A percentile compares a stretch with the other conserved stretches of the same genome.
These are phyloP conservation scores for Fusarium sp. DNA, from an alignment of 2,329 filamentous ascomycete genomes.

Conservation along the genomic window DNA sequence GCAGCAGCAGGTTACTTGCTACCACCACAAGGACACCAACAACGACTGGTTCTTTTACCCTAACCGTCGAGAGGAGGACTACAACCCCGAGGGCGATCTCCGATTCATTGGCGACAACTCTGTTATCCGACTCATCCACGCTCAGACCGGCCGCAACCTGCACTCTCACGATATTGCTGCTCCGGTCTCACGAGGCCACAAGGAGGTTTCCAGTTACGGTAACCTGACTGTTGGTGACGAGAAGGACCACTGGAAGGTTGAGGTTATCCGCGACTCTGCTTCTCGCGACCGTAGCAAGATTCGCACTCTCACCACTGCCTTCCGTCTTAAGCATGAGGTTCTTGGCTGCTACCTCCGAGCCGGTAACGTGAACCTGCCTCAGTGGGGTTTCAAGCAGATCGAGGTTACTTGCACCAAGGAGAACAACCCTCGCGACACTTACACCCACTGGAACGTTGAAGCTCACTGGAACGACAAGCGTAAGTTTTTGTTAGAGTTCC, in stretches of 20 bases:
- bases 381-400: slow-evolving; percentile 99
- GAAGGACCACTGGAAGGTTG: slow-evolving; percentile 96
- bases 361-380: slow-evolving; percentile 94
- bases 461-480: slow-evolving; percentile 92
- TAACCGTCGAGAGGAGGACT: slow-evolving; percentile 81
- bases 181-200: slow-evolving; percentile 87
- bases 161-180: slow-evolving; percentile 93
- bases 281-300: slow-evolving; percentile 86
- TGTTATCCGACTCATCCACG: slow-evolving; percentile 87
- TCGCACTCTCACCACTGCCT: slow-evolving; percentile 91
- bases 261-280: slow-evolving; percentile 90
- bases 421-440: slow-evolving; percentile 91
- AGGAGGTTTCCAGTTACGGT: slow-evolving; percentile 95
- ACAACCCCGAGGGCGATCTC: slow-evolving; percentile 73
- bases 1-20: slow-evolving; percentile 98
- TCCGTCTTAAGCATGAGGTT: slow-evolving; percentile 84
- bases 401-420: slow-evolving; percentile 95
- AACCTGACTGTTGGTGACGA: slow-evolving; percentile 95
- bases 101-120: slow-evolving; percentile 83
- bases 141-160: slow-evolving; percentile 95
- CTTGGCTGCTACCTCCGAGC: slow-evolving; percentile 95
- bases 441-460: slow-evolving; percentile 99
- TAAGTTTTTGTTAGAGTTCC: slow-evolving; percentile 62
- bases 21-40: slow-evolving; percentile 99
- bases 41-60: slow-evolving; percentile 99